phyloP scores from a whole-genome alignment of 2,329 filamentous ascomycete species.

The Xylaria sp. region DNA sequence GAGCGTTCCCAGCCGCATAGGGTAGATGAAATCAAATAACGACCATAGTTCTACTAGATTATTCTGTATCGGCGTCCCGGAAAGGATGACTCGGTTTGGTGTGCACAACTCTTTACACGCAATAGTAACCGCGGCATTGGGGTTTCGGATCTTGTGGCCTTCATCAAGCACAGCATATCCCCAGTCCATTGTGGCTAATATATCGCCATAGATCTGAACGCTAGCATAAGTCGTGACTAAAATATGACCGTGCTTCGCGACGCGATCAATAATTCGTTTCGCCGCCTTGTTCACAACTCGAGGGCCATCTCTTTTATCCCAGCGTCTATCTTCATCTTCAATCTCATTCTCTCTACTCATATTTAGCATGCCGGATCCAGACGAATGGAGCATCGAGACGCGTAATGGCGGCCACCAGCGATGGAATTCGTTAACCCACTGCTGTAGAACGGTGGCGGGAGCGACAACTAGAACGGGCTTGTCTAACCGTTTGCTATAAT shows the following conservation, averaged over 20 bases:
- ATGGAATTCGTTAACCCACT: constrained; percentile 99
- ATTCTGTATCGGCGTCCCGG: constrained; percentile 76
- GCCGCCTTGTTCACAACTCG: constrained; percentile 73
- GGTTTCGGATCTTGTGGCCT: constrained; percentile 97
- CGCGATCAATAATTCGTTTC: constrained; percentile 81
- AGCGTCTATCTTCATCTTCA: constrained; percentile 65
- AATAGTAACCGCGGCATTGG: constrained; percentile 92
- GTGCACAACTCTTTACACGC: constrained; percentile 95
- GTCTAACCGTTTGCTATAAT: constrained; percentile 86
- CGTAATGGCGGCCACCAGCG: constrained; percentile 99
- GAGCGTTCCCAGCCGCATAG: constrained; percentile 91
- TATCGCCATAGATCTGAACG: constrained; percentile 88
- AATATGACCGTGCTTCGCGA: constrained; percentile 86
- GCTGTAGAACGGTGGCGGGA: constrained; percentile 91
- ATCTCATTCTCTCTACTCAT: constrained; percentile 70
- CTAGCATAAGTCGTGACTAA: constrained; percentile 96
- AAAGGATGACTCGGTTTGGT: constrained; percentile 89
- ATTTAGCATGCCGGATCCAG: constrained; percentile 95
- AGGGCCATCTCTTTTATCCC: constrained; percentile 58
- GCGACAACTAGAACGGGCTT: constrained; percentile 92
- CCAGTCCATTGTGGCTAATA: constrained; percentile 87
- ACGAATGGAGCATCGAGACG: constrained; percentile 93
- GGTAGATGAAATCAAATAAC: constrained; percentile 96
- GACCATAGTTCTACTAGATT: constrained; percentile 43
- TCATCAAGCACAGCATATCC: constrained; percentile 94